phyloP scores from a whole-genome alignment of 2,329 filamentous ascomycete genomes.

The Alternaria sp. region DNA sequence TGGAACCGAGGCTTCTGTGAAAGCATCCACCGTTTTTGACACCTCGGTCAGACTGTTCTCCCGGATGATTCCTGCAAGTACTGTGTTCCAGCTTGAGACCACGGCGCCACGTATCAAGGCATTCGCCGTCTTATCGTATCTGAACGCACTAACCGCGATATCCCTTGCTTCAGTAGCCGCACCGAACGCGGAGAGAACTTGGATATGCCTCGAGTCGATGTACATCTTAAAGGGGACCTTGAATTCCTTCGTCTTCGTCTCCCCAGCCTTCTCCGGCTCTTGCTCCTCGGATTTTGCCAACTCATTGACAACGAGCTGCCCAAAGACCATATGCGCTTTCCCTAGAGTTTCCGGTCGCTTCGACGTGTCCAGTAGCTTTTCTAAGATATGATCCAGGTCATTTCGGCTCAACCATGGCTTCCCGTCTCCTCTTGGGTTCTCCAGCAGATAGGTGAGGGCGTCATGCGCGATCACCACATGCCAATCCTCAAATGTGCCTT shows the following conservation, averaged over 20 bases:
- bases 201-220: conserved; percentile 19
- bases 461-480: conserved; percentile 62
- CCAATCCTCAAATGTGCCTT: conserved; percentile 34
- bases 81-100: conserved; percentile 33
- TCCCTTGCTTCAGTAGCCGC: conserved; percentile 34
- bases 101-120: neutral
- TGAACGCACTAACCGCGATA: conserved; percentile 21
- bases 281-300: conserved; percentile 15
- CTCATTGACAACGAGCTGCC: conserved; percentile 45
- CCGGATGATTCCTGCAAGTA: conserved; percentile 67
- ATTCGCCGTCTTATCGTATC: conserved; percentile 9
- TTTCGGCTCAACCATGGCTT: conserved; percentile 39
- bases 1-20: conserved; percentile 51
- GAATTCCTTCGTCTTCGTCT: conserved; percentile 3
- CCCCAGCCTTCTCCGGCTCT: neutral
- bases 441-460: conserved; percentile 67
- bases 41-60: conserved; percentile 67
- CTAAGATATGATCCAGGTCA: conserved; percentile 23
- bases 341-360: conserved; percentile 48
- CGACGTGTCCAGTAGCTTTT: conserved; percentile 9
- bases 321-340: conserved; percentile 49
- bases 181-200: conserved; percentile 31
- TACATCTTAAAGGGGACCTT: conserved; percentile 3
- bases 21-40: conserved; percentile 60
- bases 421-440: conserved; percentile 27